phyloP scores from a whole-genome alignment of 2,329 filamentous ascomycete species.

The Pseudogymnoascus sp. region DNA sequence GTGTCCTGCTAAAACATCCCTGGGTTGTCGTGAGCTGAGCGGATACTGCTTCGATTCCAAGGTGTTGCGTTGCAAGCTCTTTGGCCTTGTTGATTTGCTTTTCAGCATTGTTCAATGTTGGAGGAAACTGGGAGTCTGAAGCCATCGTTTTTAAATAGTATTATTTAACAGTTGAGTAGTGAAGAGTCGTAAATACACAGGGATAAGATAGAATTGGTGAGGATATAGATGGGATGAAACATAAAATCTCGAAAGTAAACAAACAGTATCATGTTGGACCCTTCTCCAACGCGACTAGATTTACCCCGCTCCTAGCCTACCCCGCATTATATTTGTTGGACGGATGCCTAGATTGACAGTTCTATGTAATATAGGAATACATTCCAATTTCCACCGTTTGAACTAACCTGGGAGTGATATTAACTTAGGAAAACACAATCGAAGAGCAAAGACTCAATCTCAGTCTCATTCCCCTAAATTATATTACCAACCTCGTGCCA shows the following conservation, averaged over 20 bases:
- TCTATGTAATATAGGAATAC: too few relatives aligned
- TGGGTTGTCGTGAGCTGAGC: slow-evolving; percentile 16
- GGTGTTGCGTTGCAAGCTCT: slow-evolving; percentile 15
- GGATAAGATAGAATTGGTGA: not conserved
- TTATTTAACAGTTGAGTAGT: not conserved
- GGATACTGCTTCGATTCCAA: slow-evolving; percentile 15
- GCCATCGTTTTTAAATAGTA: not conserved
- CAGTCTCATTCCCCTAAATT: too few relatives aligned
- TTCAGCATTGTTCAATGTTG: slow-evolving; percentile 13
- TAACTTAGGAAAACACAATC: too few relatives aligned
- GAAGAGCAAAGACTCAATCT: too few relatives aligned
- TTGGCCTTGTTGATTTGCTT: slow-evolving; percentile 17
- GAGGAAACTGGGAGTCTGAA: not conserved
- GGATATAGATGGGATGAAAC: not conserved
- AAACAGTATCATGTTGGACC: not conserved
- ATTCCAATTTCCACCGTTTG: too few relatives aligned
- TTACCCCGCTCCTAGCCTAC: not conserved
- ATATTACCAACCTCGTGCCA: too few relatives aligned
- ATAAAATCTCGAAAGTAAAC: not conserved
- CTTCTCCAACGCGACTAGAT: not conserved
- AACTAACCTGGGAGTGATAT: too few relatives aligned
- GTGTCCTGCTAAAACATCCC: slow-evolving; percentile 22
- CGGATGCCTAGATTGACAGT: not conserved
- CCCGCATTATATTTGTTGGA: not conserved
- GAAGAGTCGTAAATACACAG: not conserved